Conservation (phyloP, 129 eudicot genomes). For the Centella asiatica region DNA sequence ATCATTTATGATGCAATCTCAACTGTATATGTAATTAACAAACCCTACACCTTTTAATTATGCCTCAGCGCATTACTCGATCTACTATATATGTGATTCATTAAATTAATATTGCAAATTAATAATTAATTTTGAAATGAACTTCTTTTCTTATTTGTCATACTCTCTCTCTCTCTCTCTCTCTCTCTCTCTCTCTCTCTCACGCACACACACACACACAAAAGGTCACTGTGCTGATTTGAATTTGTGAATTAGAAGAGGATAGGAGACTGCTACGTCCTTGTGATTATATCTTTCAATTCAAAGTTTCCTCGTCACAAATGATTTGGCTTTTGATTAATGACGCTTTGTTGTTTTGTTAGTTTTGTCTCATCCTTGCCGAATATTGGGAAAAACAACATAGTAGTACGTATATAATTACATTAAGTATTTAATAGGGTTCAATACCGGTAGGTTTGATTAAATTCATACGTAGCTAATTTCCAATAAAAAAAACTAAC, state of each 20-base stretch:
- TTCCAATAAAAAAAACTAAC: no score
- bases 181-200: no score
- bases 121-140: no score
- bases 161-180: background rate
- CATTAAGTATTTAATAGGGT: no score
- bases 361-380: background rate
- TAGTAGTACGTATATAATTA: background rate
- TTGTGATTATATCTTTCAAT: background rate
- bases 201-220: background rate
- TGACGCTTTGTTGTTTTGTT: conserved; percentile 2
- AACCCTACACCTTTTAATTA: no score
- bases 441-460: no score
- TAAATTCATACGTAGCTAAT: no score
- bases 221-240: no score
- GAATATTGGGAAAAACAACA: background rate
- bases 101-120: background rate
- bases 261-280: background rate
- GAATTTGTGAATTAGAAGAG: background rate
- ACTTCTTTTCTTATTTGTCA: no score
- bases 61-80: no score
- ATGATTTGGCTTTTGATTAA: background rate
- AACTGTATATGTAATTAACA: background rate
- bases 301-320: conserved; percentile 4
- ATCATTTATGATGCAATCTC: background rate
- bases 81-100: background rate